phyloP scores from a whole-genome alignment of 805 yeast genomes.

The Ogataea populi-albae region DNA sequence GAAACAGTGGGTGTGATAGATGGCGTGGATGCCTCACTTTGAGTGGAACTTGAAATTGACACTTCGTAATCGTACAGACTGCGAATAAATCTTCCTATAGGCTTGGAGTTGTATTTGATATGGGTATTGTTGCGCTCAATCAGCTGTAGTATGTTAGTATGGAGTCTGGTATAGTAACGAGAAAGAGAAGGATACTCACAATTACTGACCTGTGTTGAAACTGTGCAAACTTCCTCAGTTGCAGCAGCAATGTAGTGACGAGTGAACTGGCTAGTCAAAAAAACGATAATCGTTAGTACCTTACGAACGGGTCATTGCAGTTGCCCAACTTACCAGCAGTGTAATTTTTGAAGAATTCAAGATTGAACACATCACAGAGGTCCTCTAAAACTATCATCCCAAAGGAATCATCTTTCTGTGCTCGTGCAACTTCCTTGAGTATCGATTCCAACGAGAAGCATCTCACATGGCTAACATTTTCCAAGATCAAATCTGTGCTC shows the following conservation, averaged over 20 bases:
- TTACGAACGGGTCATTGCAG: background rate
- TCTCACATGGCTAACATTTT: constrained; percentile 12
- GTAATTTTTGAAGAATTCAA: constrained; percentile 23
- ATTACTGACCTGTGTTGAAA: constrained; percentile 13
- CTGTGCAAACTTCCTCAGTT: constrained; percentile 25
- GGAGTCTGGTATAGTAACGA: background rate
- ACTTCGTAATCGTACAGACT: constrained; percentile 25
- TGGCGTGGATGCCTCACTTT: too few relatives aligned
- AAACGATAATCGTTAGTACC: background rate
- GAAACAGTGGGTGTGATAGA: too few relatives aligned
- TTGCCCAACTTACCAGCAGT: constrained; percentile 22
- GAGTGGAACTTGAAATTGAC: too few relatives aligned
- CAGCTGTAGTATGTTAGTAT: constrained; percentile 10
- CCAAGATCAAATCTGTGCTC: constrained; percentile 1
- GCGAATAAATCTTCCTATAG: constrained; percentile 19
- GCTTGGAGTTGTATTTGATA: constrained; percentile 18
- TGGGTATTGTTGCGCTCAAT: constrained; percentile 15
- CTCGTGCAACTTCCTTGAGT: constrained; percentile 7
- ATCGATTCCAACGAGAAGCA: constrained; percentile 16
- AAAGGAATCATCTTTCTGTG: constrained; percentile 1
- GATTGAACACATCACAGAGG: constrained; percentile 25
- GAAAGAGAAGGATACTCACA: constrained; percentile 18
- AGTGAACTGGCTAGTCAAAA: constrained; percentile 18
- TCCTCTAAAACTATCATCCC: constrained; percentile 28
- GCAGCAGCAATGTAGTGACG: constrained; percentile 16